Evolutionary conservation across 2,329 filamentous ascomycete genomes (phyloP).

Genomic region (Gaeumannomyces sp.): DNA sequence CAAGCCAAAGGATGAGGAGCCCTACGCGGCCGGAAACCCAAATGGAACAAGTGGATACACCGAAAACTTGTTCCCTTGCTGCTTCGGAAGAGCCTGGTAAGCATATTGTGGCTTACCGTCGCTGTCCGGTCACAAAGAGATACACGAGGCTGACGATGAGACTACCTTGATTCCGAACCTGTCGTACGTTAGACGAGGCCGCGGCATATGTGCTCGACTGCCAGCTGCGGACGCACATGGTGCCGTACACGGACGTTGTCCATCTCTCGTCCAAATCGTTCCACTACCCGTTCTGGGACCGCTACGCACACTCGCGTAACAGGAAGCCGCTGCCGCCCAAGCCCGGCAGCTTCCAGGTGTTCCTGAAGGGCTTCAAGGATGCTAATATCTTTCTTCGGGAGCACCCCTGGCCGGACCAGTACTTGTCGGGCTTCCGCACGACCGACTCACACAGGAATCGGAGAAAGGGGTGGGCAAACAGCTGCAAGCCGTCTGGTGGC

Average conservation of each 20-base stretch:
- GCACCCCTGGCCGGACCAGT: conserved; percentile 94
- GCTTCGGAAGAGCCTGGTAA: conserved; percentile 84
- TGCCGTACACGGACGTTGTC: conserved; percentile 94
- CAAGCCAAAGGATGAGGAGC: conserved; percentile 98
- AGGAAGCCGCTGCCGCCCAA: conserved; percentile 84
- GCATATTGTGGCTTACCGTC: conserved; percentile 18
- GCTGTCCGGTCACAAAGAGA: neutral
- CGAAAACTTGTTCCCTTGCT: conserved; percentile 95
- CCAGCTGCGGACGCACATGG: conserved; percentile 82
- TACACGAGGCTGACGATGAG: neutral
- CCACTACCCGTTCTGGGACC: conserved; percentile 96
- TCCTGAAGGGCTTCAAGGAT: conserved; percentile 94
- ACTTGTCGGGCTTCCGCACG: conserved; percentile 62
- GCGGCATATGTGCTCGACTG: conserved; percentile 92
- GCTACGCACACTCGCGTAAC: conserved; percentile 79
- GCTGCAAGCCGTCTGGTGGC: conserved; percentile 61
- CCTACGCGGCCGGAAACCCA: conserved; percentile 91
- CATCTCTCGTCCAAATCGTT: conserved; percentile 94
- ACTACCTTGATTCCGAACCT: conserved; percentile 83
- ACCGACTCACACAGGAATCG: conserved; percentile 61
- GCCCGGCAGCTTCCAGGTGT: conserved; percentile 93
- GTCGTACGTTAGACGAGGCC: conserved; percentile 94
- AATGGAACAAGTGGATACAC: conserved; percentile 99
- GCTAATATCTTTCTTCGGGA: conserved; percentile 93
- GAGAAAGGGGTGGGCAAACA: conserved; percentile 69